Conservation (phyloP, 2,329 filamentous ascomycete genomes). For the Ambrosiella cleistominuta region DNA sequence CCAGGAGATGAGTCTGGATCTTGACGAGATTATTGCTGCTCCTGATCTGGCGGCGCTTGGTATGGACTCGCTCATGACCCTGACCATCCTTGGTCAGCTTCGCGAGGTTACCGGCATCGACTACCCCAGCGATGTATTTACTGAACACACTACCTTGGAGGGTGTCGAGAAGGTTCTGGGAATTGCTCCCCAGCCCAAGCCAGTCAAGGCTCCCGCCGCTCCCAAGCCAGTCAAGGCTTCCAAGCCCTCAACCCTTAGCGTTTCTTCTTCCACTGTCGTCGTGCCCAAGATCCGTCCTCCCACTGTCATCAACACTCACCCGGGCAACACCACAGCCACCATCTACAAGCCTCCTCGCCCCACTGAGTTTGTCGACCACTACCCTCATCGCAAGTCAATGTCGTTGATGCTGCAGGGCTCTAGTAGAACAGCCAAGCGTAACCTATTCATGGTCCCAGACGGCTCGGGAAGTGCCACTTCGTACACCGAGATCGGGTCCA, state of each 20-base stretch:
- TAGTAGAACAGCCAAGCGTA: slow-evolving; percentile 27
- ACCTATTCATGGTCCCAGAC: slow-evolving; percentile 37
- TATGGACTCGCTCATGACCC: slow-evolving; percentile 41
- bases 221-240: slow-evolving; percentile 16
- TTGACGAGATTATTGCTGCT: slow-evolving; percentile 40
- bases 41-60: slow-evolving; percentile 38
- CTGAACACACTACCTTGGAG: slow-evolving; percentile 42
- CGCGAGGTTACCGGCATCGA: slow-evolving; percentile 35
- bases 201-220: slow-evolving; percentile 17
- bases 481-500: slow-evolving; percentile 27
- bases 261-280: slow-evolving; percentile 12
- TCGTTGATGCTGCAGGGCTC: slow-evolving; percentile 33
- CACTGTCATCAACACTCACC: slow-evolving; percentile 17
- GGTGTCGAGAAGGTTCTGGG: slow-evolving; percentile 49
- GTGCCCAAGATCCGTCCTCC: slow-evolving; percentile 14
- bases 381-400: slow-evolving; percentile 32
- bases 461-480: slow-evolving; percentile 47
- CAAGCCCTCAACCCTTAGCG: not conserved
- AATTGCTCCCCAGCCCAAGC: slow-evolving; percentile 26
- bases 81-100: slow-evolving; percentile 36
- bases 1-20: slow-evolving; percentile 54
- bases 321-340: slow-evolving; percentile 27
- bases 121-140: slow-evolving; percentile 42
- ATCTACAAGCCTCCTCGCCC: slow-evolving; percentile 28
- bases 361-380: slow-evolving; percentile 24